phyloP scores from a whole-genome alignment of 1,284 basidiomycete genomes.

The Golubevia pallescens region DNA sequence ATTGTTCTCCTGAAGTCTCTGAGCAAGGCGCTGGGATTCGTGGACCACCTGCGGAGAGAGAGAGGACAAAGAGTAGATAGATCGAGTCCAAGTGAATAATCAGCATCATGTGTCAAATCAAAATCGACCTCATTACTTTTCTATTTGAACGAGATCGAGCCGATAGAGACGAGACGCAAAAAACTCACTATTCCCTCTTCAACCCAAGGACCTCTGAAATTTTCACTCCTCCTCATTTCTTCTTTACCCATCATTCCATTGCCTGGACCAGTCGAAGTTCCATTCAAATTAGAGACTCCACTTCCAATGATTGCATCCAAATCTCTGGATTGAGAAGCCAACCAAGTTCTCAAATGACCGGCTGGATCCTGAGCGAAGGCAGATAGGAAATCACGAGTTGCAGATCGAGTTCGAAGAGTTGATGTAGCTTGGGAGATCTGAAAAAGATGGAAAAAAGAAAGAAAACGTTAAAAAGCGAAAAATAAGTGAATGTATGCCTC shows the following conservation, averaged over 20 bases:
- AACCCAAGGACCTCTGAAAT: constrained; percentile 55
- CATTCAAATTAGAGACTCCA: constrained; percentile 17
- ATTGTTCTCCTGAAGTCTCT: constrained; percentile 48
- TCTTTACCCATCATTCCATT: constrained; percentile 42
- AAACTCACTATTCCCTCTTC: constrained; percentile 39
- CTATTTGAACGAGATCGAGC: too few species aligned
- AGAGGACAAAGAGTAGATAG: too few species aligned
- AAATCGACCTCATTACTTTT: too few species aligned
- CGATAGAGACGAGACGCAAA: too few species aligned
- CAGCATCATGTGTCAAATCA: too few species aligned
- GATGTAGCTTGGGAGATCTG: constrained; percentile 56
- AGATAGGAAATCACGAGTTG: constrained; percentile 51
- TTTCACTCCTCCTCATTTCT: constrained; percentile 53
- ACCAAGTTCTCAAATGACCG: constrained; percentile 51
- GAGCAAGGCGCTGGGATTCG: constrained; percentile 47
- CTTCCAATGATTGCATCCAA: constrained; percentile 53
- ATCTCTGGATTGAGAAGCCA: constrained; percentile 57
- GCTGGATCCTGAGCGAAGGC: constrained; percentile 55
- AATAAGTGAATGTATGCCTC: neutral
- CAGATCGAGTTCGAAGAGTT: constrained; percentile 47
- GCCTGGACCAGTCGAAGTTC: constrained; percentile 23
- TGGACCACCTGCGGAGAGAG: constrained; percentile 43
- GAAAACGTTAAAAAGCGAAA: too few species aligned
- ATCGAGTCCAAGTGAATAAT: too few species aligned
- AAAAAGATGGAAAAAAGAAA: neutral